Conservation (phyloP, 306 rosid genomes). For the Trichosanthes truncata region DNA sequence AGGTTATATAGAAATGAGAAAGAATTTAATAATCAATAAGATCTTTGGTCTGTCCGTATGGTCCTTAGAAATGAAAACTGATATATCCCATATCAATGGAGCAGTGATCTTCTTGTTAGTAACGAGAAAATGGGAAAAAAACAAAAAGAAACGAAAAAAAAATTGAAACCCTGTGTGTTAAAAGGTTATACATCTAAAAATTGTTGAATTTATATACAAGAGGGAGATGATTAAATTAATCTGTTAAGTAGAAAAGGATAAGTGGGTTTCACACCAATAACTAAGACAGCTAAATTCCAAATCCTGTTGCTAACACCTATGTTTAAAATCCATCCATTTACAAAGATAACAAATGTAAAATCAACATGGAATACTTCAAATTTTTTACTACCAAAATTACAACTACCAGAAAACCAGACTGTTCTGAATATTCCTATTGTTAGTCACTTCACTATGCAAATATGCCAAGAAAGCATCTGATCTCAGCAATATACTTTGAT, state of each 20-base stretch:
- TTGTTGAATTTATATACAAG: background rate
- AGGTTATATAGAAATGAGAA: background rate
- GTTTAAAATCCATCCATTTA: background rate
- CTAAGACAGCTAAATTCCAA: slow-evolving; percentile 13
- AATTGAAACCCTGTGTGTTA: background rate
- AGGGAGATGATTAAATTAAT: background rate
- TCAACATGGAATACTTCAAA: slow-evolving; percentile 2
- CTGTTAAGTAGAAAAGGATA: background rate
- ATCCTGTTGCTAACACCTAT: slow-evolving; percentile 2
- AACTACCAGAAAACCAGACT: background rate
- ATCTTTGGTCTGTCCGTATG: slow-evolving; percentile 9
- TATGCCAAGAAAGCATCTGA: background rate
- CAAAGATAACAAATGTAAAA: background rate
- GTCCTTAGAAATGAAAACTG: background rate
- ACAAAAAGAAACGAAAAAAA: background rate
- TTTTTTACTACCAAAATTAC: background rate
- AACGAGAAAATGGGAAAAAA: background rate
- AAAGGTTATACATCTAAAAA: background rate
- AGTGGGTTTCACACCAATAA: background rate
- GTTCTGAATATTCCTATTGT: background rate
- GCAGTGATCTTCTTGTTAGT: background rate
- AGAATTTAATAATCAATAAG: background rate
- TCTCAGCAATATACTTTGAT: background rate
- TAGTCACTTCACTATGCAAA: background rate
- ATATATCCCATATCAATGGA: background rate